A percentile compares a stretch with the other conserved stretches of the same genome.
Conservation (phyloP, 202 grass and related monocot species). For the Panicum virgatum region DNA sequence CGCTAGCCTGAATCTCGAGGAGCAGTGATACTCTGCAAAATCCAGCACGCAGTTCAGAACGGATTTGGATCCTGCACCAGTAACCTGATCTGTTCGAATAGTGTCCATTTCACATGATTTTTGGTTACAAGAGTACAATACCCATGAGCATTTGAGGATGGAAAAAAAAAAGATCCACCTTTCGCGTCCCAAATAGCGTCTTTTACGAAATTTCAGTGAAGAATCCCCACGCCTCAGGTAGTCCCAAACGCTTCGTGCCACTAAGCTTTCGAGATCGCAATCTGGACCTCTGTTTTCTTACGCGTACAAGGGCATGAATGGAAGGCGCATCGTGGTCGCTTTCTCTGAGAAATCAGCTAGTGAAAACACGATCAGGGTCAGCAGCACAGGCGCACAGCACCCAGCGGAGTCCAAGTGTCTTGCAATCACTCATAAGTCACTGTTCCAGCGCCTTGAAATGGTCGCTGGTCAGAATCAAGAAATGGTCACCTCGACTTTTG, state of each 20-base stretch:
- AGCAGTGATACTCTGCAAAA: not conserved
- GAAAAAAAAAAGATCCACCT: not conserved
- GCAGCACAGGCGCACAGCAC: not conserved
- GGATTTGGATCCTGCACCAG: too few relatives aligned
- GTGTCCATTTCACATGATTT: not conserved
- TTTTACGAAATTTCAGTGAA: not conserved
- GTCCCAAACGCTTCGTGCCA: not conserved
- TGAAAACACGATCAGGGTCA: not conserved
- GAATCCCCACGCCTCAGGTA: not conserved
- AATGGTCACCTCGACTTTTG: constrained; percentile 20
- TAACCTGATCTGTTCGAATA: not conserved
- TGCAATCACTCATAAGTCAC: not conserved
- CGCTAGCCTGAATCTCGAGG: not conserved
- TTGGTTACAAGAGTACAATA: too few relatives aligned
- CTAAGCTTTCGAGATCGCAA: not conserved
- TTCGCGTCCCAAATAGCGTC: not conserved
- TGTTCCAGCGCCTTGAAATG: constrained; percentile 18
- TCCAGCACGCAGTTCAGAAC: not conserved
- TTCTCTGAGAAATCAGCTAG: not conserved
- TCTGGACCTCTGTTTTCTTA: not conserved
- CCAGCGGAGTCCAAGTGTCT: constrained; percentile 17
- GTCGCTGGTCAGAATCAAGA: constrained; percentile 25
- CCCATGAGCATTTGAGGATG: too few relatives aligned
- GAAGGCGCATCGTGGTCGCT: not conserved
- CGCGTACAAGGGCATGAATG: not conserved